Conservation (phyloP, 106 monocot species). For the Apostasia ramifera region DNA sequence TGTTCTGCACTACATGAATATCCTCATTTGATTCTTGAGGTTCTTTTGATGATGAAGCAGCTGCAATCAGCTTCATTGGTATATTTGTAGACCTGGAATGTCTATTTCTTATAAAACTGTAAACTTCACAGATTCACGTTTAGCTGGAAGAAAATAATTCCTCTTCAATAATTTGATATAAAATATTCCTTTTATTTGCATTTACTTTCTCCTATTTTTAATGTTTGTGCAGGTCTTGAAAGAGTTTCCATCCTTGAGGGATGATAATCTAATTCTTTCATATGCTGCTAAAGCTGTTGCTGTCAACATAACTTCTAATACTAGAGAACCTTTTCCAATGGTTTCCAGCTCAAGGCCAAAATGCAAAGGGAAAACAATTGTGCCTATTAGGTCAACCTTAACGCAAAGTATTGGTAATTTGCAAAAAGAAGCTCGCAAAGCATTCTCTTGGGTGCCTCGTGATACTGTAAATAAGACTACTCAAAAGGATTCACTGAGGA, state of each 20-base stretch:
- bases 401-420: constrained; percentile 70
- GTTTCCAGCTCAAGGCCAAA: constrained; percentile 54
- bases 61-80: constrained; percentile 91
- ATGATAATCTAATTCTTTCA: constrained; percentile 59
- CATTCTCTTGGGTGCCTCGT: constrained; percentile 88
- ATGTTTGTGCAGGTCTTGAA: constrained; percentile 64
- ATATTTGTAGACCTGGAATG: constrained; percentile 2
- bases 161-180: background rate
- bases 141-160: background rate
- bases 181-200: background rate
- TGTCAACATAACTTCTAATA: constrained; percentile 47
- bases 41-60: constrained; percentile 95
- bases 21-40: constrained; percentile 93
- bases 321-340: constrained; percentile 62
- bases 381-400: constrained; percentile 49
- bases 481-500: constrained; percentile 50
- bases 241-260: constrained; percentile 82
- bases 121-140: background rate
- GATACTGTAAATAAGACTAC: constrained; percentile 47
- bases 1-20: constrained; percentile 92
- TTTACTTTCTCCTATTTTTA: background rate
- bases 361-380: constrained; percentile 47
- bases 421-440: constrained; percentile 79
- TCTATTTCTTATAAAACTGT: background rate
- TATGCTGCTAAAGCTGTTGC: constrained; percentile 86